Evolutionary conservation across 108 stramenopile species (phyloP), one percentile per base, ranked within the genome.

Genomic region (Pseudonitzschia pungens): DNA sequence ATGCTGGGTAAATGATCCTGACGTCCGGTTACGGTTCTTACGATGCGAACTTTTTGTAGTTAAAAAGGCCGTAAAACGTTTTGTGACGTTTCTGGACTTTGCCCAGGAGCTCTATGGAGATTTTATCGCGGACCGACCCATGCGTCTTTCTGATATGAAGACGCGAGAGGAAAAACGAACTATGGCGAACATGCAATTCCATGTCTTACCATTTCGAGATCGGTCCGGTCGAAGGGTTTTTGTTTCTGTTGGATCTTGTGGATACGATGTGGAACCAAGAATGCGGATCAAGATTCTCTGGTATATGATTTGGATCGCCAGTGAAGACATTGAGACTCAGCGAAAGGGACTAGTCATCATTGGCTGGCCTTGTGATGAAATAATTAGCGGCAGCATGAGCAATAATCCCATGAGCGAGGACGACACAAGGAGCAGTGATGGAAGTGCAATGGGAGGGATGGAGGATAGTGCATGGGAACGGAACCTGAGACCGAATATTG

Each of bases 91-190:
- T 67, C 50, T 74, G 32, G 44, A 74, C 21, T 66, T 60, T 72
- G n/a, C 22, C 18, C 50, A 55, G 36, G 77, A 67, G 29, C 48
- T 77, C 6, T 77, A 73, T 43, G 73, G 73, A 40, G 41, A 24
- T 28, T 32, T 65, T 22, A 56, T 43, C 10, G 24, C 64, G 26
- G 64, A 42, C 12, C 50, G 73, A 27, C 60, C 60, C 20, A 51
- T 51, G 20, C 50, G 50, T 16, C 50, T 51, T 3, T 51, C 50
- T 4, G 50, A 51, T 10, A 16, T 51, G 20, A 51, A n/a, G 20
- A 51, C 50, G 9, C 50, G 50, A 10, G n/a, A 51, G n/a, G 50
- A 51, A n/a, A 51, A 51, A 51, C n/a, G 50, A n/a, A 9, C 50
- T 51, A 16, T 51, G 20, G 16, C 50, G 3, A 51, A 51, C 50